These are phyloP conservation scores for Neofusicoccum cordaticola DNA, from an alignment of 2,329 filamentous ascomycete genomes.

Conservation along the genomic window DNA sequence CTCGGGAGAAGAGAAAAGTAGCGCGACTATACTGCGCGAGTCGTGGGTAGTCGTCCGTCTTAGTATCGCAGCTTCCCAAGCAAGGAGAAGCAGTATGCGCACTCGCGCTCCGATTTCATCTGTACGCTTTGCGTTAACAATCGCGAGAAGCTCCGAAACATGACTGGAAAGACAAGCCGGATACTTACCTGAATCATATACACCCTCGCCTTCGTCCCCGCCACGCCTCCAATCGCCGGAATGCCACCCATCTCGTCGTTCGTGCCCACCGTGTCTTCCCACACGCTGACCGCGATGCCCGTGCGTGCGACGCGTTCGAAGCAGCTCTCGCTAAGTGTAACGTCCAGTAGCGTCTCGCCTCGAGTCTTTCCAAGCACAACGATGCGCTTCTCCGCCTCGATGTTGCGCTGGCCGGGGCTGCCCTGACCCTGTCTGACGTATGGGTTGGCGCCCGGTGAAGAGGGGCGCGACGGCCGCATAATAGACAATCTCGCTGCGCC, in stretches of 20 bases:
- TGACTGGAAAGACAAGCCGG: background rate
- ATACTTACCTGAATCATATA: constrained; percentile 62
- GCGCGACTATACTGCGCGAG: too few species aligned
- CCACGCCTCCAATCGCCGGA: constrained; percentile 56
- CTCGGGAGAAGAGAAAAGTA: background rate
- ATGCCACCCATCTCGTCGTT: constrained; percentile 60
- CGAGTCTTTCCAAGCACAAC: constrained; percentile 71
- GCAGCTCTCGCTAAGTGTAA: constrained; percentile 77
- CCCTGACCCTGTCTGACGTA: constrained; percentile 29
- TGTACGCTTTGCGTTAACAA: constrained; percentile 22
- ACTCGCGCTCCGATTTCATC: constrained; percentile 47
- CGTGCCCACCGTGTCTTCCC: constrained; percentile 57
- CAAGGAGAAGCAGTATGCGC: constrained; percentile 48
- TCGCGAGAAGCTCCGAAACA: background rate
- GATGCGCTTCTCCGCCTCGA: constrained; percentile 74
- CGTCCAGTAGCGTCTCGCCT: constrained; percentile 71
- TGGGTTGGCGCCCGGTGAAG: constrained; percentile 30
- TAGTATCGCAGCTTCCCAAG: constrained; percentile 51
- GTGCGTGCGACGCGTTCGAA: constrained; percentile 81
- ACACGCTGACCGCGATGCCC: constrained; percentile 85
- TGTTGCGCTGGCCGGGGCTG: constrained; percentile 35
- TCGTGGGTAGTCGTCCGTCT: background rate
- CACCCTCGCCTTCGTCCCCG: constrained; percentile 53
- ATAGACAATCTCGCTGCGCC: constrained; percentile 82
- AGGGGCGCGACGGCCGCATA: constrained; percentile 56